Evolutionary conservation across 768 basidiomycete species (phyloP), one percentile per base, ranked within the genome.

Genomic region (Russula brevipes): DNA sequence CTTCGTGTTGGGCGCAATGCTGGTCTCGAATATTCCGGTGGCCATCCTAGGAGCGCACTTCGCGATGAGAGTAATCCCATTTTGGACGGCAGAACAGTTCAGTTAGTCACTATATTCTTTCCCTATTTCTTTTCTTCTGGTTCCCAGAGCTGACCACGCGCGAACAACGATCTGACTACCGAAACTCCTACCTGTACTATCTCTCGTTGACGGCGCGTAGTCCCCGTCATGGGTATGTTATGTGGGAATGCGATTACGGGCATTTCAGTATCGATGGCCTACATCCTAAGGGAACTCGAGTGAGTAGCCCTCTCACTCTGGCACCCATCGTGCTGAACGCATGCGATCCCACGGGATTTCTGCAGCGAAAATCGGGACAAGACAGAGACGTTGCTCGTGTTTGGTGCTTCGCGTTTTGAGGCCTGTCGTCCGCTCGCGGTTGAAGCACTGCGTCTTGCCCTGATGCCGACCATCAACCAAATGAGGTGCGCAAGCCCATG

Each of bases 181-280:
- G 12, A 38, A 12, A 39, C 12, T 36, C 31, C 2, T 24, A 19
- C 46, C 4, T 12, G 19, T 47, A 24, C 11, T 11, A 12, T 47
- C 30, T 10, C 24, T n/a, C 17, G 11, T 3, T 6, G 7, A 17
- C n/a, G n/a, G 7, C 4, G 8, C 24, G 2, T 8, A 91, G 90
- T 93, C 57, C 91, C 89, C 5, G 83, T 92, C 57, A 80, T 91
- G 8, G 91, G 93, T 7, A 94, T 94, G 93, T 77, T 94, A 2
- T 88, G 90, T 45, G 91, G 91, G 2, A 84, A 82, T 59, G 85
- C 89, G 1, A 87, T 94, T 0, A 82, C 94, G 0, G 86, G 2
- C 77, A 87, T 24, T 24, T 24, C 24, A 3, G 83, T 81, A 58
- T 24, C 24, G 24, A 1, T 24, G 24, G 24, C 1, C 24, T 85